Evolutionary conservation across 148 eudicot genomes (phyloP).

Genomic region (Chenopodium album): DNA sequence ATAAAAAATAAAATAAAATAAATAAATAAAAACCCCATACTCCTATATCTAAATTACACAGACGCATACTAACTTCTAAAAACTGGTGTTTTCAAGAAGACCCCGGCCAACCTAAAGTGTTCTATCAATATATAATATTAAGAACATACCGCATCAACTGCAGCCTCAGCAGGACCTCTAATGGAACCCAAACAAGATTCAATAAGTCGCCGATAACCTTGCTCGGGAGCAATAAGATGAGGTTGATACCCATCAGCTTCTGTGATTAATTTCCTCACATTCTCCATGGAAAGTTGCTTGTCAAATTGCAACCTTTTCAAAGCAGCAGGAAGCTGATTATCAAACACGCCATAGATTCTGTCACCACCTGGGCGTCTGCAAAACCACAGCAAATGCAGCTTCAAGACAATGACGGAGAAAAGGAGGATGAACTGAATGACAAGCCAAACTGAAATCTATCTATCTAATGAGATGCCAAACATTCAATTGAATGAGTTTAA

Average conservation of each 20-base stretch:
- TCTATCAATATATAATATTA: neutral
- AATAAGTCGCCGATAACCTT: slow-evolving; percentile 93
- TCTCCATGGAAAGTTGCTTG: slow-evolving; percentile 95
- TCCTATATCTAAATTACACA: neutral
- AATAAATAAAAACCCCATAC: neutral
- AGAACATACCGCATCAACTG: slow-evolving; percentile 84
- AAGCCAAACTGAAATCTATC: neutral
- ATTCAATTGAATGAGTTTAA: neutral
- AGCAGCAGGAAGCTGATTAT: slow-evolving; percentile 98
- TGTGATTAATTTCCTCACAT: slow-evolving; percentile 79
- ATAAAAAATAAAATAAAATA: neutral
- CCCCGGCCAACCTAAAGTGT: neutral
- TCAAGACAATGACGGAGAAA: neutral
- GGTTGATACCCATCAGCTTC: slow-evolving; percentile 99
- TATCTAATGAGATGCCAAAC: neutral
- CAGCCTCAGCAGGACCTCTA: slow-evolving; percentile 94
- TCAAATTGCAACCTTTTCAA: slow-evolving; percentile 96
- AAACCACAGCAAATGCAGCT: slow-evolving; percentile 12
- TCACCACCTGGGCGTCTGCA: slow-evolving; percentile 98
- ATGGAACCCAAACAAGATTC: slow-evolving; percentile 80
- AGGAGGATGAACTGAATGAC: neutral
- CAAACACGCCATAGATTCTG: slow-evolving; percentile 82
- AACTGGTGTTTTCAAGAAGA: slow-evolving; percentile 1
- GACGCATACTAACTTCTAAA: neutral
- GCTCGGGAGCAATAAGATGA: slow-evolving; percentile 98